Base-by-base conservation (phyloP, 495 filamentous ascomycete genomes). In the Bombardia bombarda region DNA sequence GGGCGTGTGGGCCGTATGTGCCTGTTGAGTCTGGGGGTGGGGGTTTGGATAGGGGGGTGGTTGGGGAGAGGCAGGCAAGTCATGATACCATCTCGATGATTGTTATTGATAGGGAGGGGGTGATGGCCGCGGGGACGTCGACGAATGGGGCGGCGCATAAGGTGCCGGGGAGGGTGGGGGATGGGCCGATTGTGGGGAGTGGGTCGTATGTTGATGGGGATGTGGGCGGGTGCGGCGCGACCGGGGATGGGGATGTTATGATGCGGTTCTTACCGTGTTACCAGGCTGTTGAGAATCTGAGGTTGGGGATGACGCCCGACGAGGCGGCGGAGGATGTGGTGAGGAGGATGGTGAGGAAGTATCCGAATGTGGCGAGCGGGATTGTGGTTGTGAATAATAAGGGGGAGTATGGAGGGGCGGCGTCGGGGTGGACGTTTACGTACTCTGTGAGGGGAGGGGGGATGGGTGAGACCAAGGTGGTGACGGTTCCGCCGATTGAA, bases 51-150 rank as follows among this genome's bases (percentile, higher is more conserved):
- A 31, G 8, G 1, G 51, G 42, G 28, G 30, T 24, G 8, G 19
- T 16, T 12, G 28, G 37, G 0, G 14, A 38, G 10, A n/a, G 20
- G 9, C 7, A 6, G 30, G 23, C 23, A 9, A 51, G 47, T 25
- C 67, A 73, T 43, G 69, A 73, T 38, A 73, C 69, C 4, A 70
- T 73, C 23, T 72, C 68, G 0, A 65, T 70, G 65, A 62, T 73
- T 25, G 62, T 53, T 13, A 58, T 73, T 23, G 47, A 63, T 38
- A 12, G 34, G 12, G 26, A 38, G 13, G 67, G 68, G 26, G 17
- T 21, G 4, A 72, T 72, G 68, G 69, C 68, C 4, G 63, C 68
- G 2, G 68, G 67, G 13, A 72, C 68, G 0, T 72, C 68, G 13
- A 72, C 69, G 2, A 73, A 73, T 21, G 69, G 69, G 21, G 69